Percentiles rank a stretch among this genome's conserved stretches.
phyloP scores from a whole-genome alignment of 75 land plant species.

The Gnetum montanum region DNA sequence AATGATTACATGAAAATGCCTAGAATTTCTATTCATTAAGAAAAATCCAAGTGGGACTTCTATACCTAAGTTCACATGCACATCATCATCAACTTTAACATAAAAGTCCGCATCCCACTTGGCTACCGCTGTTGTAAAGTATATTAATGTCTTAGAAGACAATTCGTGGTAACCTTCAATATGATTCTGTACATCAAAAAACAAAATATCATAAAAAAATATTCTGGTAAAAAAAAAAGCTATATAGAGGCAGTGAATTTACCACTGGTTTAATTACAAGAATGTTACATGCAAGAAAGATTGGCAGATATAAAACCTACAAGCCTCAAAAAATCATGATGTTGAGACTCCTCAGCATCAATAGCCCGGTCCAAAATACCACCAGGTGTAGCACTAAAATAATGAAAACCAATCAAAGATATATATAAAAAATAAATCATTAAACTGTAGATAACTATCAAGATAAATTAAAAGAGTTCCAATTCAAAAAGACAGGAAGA shows the following conservation, averaged over 20 bases:
- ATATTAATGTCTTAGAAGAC: constrained; percentile 72
- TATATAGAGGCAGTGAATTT: neutral
- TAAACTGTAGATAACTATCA: neutral
- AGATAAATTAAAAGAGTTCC: neutral
- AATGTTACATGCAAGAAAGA: neutral
- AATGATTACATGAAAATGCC: neutral
- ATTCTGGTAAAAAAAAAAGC: neutral
- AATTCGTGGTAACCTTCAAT: constrained; percentile 82
- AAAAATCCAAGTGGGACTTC: neutral
- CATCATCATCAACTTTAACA: constrained; percentile 87
- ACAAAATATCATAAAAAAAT: neutral
- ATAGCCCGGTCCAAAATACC: constrained; percentile 89
- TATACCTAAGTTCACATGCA: constrained; percentile 73
- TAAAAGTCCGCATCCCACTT: constrained; percentile 86
- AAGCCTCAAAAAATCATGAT: constrained; percentile 67
- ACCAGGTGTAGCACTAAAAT: constrained; percentile 70
- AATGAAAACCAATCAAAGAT: neutral
- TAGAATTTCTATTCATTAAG: neutral
- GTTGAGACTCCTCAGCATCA: constrained; percentile 83
- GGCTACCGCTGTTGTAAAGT: constrained; percentile 67
- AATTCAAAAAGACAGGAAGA: neutral
- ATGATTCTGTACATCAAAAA: constrained; percentile 46
- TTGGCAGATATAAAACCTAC: constrained; percentile 20
- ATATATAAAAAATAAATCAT: neutral
- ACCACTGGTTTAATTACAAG: neutral